Conservation (phyloP, 208 protist genomes). For the Lotmaria passim region DNA sequence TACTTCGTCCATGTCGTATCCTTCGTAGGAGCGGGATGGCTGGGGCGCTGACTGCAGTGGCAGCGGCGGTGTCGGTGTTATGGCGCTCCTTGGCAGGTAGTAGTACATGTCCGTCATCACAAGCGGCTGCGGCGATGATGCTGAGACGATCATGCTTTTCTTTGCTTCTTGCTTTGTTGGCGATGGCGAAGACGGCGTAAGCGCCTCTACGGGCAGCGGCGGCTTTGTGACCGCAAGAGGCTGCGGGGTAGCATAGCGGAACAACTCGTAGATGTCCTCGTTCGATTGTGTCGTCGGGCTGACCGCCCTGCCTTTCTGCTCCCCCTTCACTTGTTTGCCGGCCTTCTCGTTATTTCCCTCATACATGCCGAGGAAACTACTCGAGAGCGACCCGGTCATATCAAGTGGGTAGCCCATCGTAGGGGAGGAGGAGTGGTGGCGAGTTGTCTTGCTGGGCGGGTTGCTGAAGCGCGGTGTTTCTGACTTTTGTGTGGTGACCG, state of each 20-base stretch:
- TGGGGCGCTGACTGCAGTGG: not conserved
- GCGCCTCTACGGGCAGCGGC: too few species aligned
- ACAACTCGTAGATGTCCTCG: not conserved
- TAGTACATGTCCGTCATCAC: not conserved
- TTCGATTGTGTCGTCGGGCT: too few species aligned
- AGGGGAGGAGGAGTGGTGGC: too few species aligned
- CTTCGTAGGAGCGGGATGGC: not conserved
- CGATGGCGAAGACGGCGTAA: not conserved
- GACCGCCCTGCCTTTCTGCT: too few species aligned
- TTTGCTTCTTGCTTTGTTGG: not conserved
- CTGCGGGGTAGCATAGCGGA: not conserved
- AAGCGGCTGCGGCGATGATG: too few species aligned
- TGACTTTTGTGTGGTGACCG: too few species aligned
- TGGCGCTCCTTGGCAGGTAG: not conserved
- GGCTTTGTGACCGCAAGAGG: not conserved
- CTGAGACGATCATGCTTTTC: too few species aligned
- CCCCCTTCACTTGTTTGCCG: too few species aligned
- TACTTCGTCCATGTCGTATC: not conserved
- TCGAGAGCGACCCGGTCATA: too few species aligned
- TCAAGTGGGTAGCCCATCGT: too few species aligned
- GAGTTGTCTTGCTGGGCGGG: too few species aligned
- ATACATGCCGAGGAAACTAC: not conserved
- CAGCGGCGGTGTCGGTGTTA: not conserved
- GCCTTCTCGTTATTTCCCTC: not conserved
- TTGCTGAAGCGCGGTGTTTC: too few species aligned